Conservation (phyloP, 768 basidiomycete genomes). For the Hebeloma cylindrosporum region DNA sequence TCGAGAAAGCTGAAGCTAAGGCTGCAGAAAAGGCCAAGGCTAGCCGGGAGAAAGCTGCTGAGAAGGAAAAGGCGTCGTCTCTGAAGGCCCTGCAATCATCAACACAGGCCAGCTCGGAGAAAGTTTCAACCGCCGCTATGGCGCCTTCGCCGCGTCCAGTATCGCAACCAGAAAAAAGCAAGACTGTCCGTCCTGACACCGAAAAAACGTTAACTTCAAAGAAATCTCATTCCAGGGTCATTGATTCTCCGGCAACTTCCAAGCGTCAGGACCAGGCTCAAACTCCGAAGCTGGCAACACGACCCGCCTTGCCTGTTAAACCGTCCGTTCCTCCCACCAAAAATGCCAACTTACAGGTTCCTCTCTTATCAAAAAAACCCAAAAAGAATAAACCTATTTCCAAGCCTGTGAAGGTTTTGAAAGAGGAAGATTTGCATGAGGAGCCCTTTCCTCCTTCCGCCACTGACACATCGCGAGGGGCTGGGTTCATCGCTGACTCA, state of each 20-base stretch:
- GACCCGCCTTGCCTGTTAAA: constrained; percentile 19
- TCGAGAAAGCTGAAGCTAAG: constrained; percentile 57
- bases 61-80: constrained; percentile 47
- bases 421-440: constrained; percentile 59
- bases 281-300: constrained; percentile 6
- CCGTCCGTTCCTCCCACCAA: constrained; percentile 6
- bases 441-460: constrained; percentile 43
- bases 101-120: not conserved
- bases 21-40: constrained; percentile 55
- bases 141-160: not conserved
- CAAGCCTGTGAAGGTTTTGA: constrained; percentile 55
- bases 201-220: constrained; percentile 6
- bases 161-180: constrained; percentile 7
- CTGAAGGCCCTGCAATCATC: constrained; percentile 10
- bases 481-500: constrained; percentile 38
- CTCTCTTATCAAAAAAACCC: constrained; percentile 78
- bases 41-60: constrained; percentile 52
- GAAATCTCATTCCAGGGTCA: constrained; percentile 10
- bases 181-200: not conserved
- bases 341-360: constrained; percentile 57
- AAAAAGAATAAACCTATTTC: constrained; percentile 75
- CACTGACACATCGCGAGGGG: constrained; percentile 46
- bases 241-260: constrained; percentile 1
- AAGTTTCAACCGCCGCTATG: not conserved
- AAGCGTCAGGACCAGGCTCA: constrained; percentile 13